Evolutionary conservation across 208 protist species (phyloP), one percentile per base, ranked within the genome.

Genomic region (Leishmania mexicana): DNA sequence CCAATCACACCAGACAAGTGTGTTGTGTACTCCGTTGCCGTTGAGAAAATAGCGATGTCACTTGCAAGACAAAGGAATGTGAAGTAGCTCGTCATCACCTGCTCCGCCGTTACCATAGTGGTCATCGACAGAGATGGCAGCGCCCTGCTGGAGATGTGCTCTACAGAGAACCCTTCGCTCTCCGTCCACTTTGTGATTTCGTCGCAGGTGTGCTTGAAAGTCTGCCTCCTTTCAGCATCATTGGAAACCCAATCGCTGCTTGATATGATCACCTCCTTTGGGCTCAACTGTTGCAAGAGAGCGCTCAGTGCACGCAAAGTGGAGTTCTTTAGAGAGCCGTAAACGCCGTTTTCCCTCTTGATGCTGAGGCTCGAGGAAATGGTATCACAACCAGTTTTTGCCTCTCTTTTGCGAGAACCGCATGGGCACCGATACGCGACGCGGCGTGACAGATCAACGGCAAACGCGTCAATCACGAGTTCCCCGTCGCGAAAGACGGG

Each of bases 261-360:
- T n/a, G 90, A 84, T 73, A 98, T 76, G 72, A 98, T 88, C 31
- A 98, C 84, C 70, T 98, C 95, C 35, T 88, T 86, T 51, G 95
- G 95, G 42, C 89, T 88, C 53, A 96, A 85, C 77, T 94, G 92
- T 58, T 96, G 95, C 47, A 98, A 80, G 0, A 98, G 83, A 4
- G 92, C 80, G 24, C 83, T 86, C 24, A 95, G 24, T 19, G 90
- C 54, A 28, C 80, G 85, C 51, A 93, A 62, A 10, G 85, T 74
- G 19, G 76, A 51, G 72, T 88, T 75, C 0, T 68, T 64, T 17
- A 83, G 42, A 17, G 62, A 42, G 13, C 68, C n/a, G 10, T n/a
- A 1, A 0, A 3, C 1, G 15, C 24, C 24, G 4, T 62, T 58
- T 40, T 82, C 81, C 1, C 5, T 35, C 45, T 85, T 82, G 40